Evolutionary conservation across 1,284 basidiomycete species (phyloP), one percentile per base, ranked within the genome.

Genomic region (Singerocomus rubriflavus): DNA sequence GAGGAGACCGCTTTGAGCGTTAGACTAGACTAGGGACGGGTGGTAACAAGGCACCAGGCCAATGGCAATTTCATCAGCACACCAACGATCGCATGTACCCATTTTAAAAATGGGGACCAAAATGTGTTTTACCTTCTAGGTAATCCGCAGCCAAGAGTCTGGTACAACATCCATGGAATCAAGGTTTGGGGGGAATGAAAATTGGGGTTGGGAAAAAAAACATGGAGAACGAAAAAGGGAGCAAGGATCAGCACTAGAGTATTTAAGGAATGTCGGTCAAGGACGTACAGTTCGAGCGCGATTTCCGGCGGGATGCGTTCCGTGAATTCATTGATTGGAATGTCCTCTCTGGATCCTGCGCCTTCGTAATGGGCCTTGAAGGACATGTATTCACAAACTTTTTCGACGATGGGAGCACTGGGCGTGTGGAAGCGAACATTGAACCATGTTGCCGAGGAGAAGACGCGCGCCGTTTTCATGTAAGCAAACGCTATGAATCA

Each of bases 221-320:
- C n/a, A 44, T 11, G 29, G 30, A 26, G 25, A 31, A 39, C n/a
- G 40, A 21, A 45, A 53, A 29, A 35, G n/a, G 6, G 30, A 38
- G 41, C 40, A 41, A 27, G 14, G 50, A 59, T 63, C 57, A 55
- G 38, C 50, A 40, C n/a, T 4, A 11, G 10, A 2, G n/a, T 32
- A 10, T 40, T 42, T 37, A 31, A 21, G 52, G 50, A 25, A 50
- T 17, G 16, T 40, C 8, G 38, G 1, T 35, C 12, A 5, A 35
- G 21, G 12, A 77, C 88, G 65, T 57, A 93, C 91, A 93, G 66
- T 64, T 93, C 91, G 5, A 93, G 68, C 1, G 87, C 85, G 27
- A 93, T 80, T 67, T 93, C 91, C 3, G 88, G 88, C 1, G 81
- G 80, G 51, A 93, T 79, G 16, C 89, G 77, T 53, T 91, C 88